A percentile compares a stretch with the other conserved stretches of the same genome.
Conservation (phyloP, 805 yeast species). For the Yamadazyma ubonensis region DNA sequence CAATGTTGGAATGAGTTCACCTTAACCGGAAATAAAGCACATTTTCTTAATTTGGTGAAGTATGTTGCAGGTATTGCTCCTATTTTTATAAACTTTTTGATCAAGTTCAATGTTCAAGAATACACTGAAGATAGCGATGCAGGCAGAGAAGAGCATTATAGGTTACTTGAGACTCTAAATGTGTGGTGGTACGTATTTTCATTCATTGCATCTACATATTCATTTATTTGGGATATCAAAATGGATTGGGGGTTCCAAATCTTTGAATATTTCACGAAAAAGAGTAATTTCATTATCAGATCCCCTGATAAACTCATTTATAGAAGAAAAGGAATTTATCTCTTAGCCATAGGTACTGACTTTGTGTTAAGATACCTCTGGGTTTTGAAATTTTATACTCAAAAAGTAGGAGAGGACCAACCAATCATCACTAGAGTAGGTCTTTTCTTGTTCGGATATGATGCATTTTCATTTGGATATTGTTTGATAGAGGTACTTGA, state of each 20-base stretch:
- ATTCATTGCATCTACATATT: constrained; percentile 67
- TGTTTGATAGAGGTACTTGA: constrained; percentile 72
- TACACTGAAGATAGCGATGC: constrained; percentile 11
- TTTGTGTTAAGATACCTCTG: constrained; percentile 71
- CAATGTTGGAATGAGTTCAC: constrained; percentile 78
- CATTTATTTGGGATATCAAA: constrained; percentile 85
- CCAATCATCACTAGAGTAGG: constrained; percentile 20
- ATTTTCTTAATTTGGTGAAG: constrained; percentile 71
- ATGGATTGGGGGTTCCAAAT: constrained; percentile 84
- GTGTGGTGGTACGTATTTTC: constrained; percentile 45
- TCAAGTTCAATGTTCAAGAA: constrained; percentile 19
- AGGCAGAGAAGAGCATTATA: constrained; percentile 14
- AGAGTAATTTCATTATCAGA: constrained; percentile 14
- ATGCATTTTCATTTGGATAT: constrained; percentile 51
- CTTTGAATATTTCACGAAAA: constrained; percentile 34
- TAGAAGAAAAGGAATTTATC: constrained; percentile 40
- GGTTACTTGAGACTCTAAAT: constrained; percentile 23
- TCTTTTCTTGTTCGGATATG: constrained; percentile 37
- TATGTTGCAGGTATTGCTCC: constrained; percentile 61
- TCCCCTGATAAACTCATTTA: constrained; percentile 21
- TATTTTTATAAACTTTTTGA: constrained; percentile 25
- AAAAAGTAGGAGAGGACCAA: constrained; percentile 23
- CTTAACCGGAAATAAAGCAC: constrained; percentile 49
- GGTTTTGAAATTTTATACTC: constrained; percentile 55
- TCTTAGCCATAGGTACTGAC: constrained; percentile 58